These are phyloP conservation scores for Trametes coccinea DNA, from an alignment of 768 basidiomycete species.

Conservation along the genomic window DNA sequence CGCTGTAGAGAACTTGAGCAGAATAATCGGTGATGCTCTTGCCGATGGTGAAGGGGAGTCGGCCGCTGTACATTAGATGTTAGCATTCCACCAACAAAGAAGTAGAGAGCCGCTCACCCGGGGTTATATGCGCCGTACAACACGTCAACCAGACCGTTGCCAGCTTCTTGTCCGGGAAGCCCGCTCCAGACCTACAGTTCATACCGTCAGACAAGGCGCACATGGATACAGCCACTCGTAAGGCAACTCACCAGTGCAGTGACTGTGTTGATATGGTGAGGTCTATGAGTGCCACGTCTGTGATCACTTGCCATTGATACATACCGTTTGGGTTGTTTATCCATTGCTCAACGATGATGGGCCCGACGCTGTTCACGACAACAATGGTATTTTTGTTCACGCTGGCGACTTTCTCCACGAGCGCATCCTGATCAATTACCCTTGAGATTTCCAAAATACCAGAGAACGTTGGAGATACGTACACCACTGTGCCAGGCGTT, in stretches of 20 bases:
- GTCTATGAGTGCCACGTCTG: no score
- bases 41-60: conserved; percentile 74
- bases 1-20: conserved; percentile 39
- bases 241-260: conserved; percentile 2
- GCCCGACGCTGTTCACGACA: conserved; percentile 67
- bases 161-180: conserved; percentile 73
- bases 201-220: no score
- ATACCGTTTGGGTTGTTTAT: conserved; percentile 65
- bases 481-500: conserved; percentile 31
- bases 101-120: conserved; percentile 25
- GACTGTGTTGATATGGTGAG: neutral
- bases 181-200: conserved; percentile 47
- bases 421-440: conserved; percentile 21
- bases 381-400: conserved; percentile 79
- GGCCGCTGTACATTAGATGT: conserved; percentile 38
- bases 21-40: conserved; percentile 54
- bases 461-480: conserved; percentile 32
- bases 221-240: neutral
- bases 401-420: conserved; percentile 59
- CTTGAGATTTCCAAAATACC: no score
- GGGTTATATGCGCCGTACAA: conserved; percentile 79
- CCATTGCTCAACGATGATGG: conserved; percentile 69
- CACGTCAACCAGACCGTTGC: conserved; percentile 71
- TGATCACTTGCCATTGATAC: neutral
- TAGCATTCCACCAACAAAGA: neutral